phyloP scores from a whole-genome alignment of 2,329 filamentous ascomycete species.

The Didymella keratinophila region DNA sequence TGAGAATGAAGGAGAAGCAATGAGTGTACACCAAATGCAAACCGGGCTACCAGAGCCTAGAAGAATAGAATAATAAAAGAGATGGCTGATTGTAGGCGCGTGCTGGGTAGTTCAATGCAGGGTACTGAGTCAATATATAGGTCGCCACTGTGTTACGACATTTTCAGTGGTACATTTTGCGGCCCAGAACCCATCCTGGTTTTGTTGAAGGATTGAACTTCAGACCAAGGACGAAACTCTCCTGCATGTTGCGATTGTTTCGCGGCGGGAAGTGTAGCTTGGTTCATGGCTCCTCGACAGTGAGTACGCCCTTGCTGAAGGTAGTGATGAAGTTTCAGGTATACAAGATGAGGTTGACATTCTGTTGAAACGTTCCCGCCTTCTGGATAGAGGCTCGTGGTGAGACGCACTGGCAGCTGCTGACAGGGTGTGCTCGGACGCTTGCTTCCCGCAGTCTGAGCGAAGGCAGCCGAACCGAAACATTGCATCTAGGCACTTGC shows the following conservation, averaged over 20 bases:
- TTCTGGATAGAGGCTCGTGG: conserved; percentile 25
- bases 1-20: conserved; percentile 3
- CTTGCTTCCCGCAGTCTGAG: conserved; percentile 19
- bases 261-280: conserved; percentile 23
- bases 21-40: conserved; percentile 22
- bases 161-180: conserved; percentile 9
- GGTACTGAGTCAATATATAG: conserved; percentile 28
- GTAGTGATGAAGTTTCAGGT: conserved; percentile 18
- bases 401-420: conserved; percentile 27
- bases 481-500: conserved; percentile 4
- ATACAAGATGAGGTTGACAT: conserved; percentile 20
- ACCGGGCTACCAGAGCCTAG: conserved; percentile 44
- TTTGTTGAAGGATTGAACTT: conserved; percentile 11
- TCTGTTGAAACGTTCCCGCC: conserved; percentile 28
- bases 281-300: conserved; percentile 11
- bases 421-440: conserved; percentile 34
- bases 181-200: conserved; percentile 14
- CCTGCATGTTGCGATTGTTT: conserved; percentile 30
- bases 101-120: conserved; percentile 20
- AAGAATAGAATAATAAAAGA: conserved; percentile 32
- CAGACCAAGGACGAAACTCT: conserved; percentile 17
- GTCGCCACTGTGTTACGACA: conserved; percentile 10
- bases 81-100: conserved; percentile 21
- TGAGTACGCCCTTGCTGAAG: conserved; percentile 22
- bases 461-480: conserved; percentile 13